Evolutionary conservation across 2,329 filamentous ascomycete species (phyloP).

Genomic region (Zelopaecilomyces penicillatus): DNA sequence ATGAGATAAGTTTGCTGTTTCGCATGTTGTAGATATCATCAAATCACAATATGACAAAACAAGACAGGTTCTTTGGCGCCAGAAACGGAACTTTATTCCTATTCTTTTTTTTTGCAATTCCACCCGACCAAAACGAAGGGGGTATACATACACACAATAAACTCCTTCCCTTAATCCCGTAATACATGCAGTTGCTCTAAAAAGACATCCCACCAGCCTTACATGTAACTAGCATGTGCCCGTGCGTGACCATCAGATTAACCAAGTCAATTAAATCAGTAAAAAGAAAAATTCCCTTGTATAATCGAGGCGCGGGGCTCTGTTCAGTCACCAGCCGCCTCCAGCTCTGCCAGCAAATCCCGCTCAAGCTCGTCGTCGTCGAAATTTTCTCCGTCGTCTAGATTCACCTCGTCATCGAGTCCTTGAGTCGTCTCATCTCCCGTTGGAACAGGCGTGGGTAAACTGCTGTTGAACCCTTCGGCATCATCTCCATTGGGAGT

Average conservation of each 20-base stretch:
- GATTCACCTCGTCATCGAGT: conserved; percentile 21
- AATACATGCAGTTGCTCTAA: too few species aligned
- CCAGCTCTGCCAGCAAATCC: conserved; percentile 54
- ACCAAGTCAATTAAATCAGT: too few species aligned
- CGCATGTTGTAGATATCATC: too few species aligned
- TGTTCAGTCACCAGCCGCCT: conserved; percentile 28
- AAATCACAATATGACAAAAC: too few species aligned
- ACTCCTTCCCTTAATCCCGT: neutral
- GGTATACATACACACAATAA: neutral
- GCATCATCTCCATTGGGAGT: conserved; percentile 30
- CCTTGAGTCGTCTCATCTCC: conserved; percentile 23
- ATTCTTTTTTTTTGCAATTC: neutral
- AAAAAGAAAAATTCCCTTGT: too few species aligned
- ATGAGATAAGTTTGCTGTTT: too few species aligned
- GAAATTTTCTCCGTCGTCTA: conserved; percentile 28
- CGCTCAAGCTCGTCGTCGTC: conserved; percentile 53
- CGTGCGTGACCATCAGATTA: too few species aligned
- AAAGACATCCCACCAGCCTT: too few species aligned
- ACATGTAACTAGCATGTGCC: too few species aligned
- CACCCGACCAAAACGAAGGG: conserved; percentile 3
- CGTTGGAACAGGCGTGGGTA: conserved; percentile 25
- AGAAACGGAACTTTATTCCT: too few species aligned
- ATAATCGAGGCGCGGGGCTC: too few species aligned
- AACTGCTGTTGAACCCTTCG: conserved; percentile 12
- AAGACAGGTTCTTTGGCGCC: too few species aligned